These are phyloP conservation scores for Coccinonectria pachysandricola DNA, from an alignment of 2,329 filamentous ascomycete species.

Conservation along the genomic window DNA sequence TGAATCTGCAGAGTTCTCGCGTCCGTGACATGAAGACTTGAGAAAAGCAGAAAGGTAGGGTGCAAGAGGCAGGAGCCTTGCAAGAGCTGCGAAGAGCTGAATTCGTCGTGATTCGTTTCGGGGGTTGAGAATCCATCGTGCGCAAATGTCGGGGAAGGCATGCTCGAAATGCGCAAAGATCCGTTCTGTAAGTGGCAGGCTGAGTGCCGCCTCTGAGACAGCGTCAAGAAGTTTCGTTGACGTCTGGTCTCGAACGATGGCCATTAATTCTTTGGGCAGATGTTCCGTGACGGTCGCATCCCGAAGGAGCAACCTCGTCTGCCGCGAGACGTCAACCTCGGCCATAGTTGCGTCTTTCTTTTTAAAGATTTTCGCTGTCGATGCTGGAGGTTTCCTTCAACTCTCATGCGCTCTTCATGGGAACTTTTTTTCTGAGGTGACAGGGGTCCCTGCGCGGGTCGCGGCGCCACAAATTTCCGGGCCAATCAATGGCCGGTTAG, in stretches of 20 bases:
- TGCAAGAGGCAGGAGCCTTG: slow-evolving; percentile 70
- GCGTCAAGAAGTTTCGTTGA: slow-evolving; percentile 60
- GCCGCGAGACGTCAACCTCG: slow-evolving; percentile 42
- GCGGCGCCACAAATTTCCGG: slow-evolving; percentile 27
- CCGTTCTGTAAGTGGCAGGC: slow-evolving; percentile 57
- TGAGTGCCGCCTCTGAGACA: slow-evolving; percentile 59
- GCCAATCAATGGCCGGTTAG: slow-evolving; percentile 23
- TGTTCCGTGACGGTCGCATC: slow-evolving; percentile 44
- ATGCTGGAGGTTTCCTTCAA: slow-evolving; percentile 17
- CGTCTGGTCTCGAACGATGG: slow-evolving; percentile 53
- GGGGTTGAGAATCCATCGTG: slow-evolving; percentile 58
- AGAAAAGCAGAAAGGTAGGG: slow-evolving; percentile 69
- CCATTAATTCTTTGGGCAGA: slow-evolving; percentile 60
- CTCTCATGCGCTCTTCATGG: slow-evolving; percentile 19
- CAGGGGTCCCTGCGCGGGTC: slow-evolving; percentile 19
- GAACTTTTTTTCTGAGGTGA: slow-evolving; percentile 26
- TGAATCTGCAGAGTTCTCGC: slow-evolving; percentile 9
- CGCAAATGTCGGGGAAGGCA: slow-evolving; percentile 72
- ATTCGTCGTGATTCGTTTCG: slow-evolving; percentile 28
- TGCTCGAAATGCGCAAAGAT: slow-evolving; percentile 67
- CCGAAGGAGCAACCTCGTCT: slow-evolving; percentile 45
- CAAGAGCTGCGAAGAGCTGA: slow-evolving; percentile 58
- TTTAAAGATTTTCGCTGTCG: slow-evolving; percentile 17
- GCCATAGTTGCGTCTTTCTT: slow-evolving; percentile 37
- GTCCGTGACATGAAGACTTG: slow-evolving; percentile 24